Evolutionary conservation across 352 stramenopile species (phyloP).

Genomic region (Phytophthora cactorum): DNA sequence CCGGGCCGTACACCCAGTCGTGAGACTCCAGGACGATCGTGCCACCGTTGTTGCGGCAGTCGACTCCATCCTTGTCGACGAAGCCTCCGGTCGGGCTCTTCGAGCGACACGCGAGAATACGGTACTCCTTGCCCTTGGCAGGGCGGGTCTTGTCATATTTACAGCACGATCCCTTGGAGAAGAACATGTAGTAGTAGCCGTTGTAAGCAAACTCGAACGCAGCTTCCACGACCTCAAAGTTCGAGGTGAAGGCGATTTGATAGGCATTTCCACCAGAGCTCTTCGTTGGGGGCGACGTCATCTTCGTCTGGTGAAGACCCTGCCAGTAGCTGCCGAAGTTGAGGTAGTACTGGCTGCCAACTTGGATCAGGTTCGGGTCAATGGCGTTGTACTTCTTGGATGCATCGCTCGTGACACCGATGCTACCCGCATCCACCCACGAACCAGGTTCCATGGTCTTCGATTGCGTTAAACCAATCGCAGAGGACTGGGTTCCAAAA

Average conservation of each 20-base stretch:
- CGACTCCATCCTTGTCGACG: conserved; percentile 40
- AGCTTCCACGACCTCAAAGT: conserved; percentile 46
- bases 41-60: conserved; percentile 50
- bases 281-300: conserved; percentile 33
- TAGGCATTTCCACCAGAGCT: conserved; percentile 15
- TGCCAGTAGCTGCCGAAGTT: conserved; percentile 60
- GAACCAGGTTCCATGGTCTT: conserved; percentile 52
- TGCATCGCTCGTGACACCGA: conserved; percentile 40
- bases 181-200: conserved; percentile 56
- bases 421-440: conserved; percentile 43
- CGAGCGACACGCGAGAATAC: conserved; percentile 51
- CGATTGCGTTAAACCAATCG: conserved; percentile 50
- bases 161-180: conserved; percentile 50
- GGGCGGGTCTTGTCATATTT: conserved; percentile 34
- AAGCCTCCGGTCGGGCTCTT: conserved; percentile 42
- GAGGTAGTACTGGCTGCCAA: conserved; percentile 45
- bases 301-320: conserved; percentile 40
- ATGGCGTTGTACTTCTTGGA: conserved; percentile 63
- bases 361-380: conserved; percentile 52
- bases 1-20: conserved; percentile 50
- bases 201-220: conserved; percentile 47
- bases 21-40: conserved; percentile 54
- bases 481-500: conserved; percentile 52
- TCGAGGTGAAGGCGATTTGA: conserved; percentile 43
- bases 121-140: conserved; percentile 55